Percentiles rank a stretch among this genome's conserved stretches.
phyloP scores from a whole-genome alignment of 768 basidiomycete genomes.

The Podaxis mareebaensis region DNA sequence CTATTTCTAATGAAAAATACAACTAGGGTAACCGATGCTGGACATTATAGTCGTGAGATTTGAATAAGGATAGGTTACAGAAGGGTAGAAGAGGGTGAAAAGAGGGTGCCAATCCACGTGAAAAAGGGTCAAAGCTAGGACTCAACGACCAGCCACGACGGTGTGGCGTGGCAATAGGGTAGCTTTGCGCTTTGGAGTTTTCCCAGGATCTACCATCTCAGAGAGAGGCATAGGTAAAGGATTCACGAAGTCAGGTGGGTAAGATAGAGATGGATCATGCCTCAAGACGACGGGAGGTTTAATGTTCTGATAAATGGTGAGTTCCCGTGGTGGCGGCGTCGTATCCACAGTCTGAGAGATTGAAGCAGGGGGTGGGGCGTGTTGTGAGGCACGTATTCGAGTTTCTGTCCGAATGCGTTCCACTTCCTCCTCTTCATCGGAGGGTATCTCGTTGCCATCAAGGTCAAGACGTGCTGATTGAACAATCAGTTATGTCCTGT shows the following conservation, averaged over 20 bases:
- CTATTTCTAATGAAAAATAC: conserved; percentile 1
- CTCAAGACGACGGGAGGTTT: conserved; percentile 14
- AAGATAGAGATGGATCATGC: conserved; percentile 17
- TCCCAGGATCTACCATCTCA: conserved; percentile 41
- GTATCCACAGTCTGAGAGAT: background rate
- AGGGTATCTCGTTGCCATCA: conserved; percentile 65
- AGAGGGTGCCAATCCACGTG: conserved; percentile 9
- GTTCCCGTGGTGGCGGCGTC: conserved; percentile 9
- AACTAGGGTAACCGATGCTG: background rate
- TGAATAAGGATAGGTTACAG: conserved; percentile 7
- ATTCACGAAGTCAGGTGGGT: conserved; percentile 31
- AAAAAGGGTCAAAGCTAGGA: conserved; percentile 1
- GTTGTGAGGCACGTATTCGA: conserved; percentile 36
- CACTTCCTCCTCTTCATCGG: conserved; percentile 61
- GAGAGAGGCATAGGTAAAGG: conserved; percentile 60
- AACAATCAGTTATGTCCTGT: conserved; percentile 7
- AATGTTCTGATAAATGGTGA: conserved; percentile 8
- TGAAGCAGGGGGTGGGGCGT: conserved; percentile 14
- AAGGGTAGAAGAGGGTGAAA: conserved; percentile 3
- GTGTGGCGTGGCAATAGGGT: conserved; percentile 36
- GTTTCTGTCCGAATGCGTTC: conserved; percentile 53
- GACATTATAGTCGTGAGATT: background rate
- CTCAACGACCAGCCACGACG: conserved; percentile 42
- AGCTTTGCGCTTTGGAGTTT: conserved; percentile 23
- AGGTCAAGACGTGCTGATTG: conserved; percentile 46